phyloP scores from a whole-genome alignment of 805 yeast species.

The Yueomyces sp. region DNA sequence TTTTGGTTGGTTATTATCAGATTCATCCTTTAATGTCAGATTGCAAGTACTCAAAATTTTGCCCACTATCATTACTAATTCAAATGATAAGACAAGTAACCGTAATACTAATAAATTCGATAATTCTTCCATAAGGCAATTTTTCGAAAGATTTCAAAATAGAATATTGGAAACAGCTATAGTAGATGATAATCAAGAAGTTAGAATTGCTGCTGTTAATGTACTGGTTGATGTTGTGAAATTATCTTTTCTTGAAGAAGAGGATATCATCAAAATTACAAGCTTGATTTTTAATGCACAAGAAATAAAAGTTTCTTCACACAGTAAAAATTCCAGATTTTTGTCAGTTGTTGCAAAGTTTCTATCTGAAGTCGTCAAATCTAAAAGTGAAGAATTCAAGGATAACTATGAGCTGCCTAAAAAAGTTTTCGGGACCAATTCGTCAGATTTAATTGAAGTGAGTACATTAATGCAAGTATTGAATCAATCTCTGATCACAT shows the following conservation, averaged over 20 bases:
- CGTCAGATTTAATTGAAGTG: slow-evolving; percentile 10
- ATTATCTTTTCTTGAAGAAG: slow-evolving; percentile 51
- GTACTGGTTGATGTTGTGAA: slow-evolving; percentile 43
- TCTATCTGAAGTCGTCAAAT: slow-evolving; percentile 31
- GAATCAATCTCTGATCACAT: slow-evolving; percentile 12
- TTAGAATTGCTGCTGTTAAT: slow-evolving; percentile 36
- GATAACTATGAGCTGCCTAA: slow-evolving; percentile 20
- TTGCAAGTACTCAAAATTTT: slow-evolving; percentile 48
- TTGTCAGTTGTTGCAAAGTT: slow-evolving; percentile 42
- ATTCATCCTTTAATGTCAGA: slow-evolving; percentile 46
- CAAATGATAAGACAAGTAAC: slow-evolving; percentile 10
- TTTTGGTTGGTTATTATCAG: slow-evolving; percentile 80
- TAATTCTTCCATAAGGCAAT: slow-evolving; percentile 56
- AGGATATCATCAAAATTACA: slow-evolving; percentile 34
- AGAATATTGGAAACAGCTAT: slow-evolving; percentile 53
- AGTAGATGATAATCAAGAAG: slow-evolving; percentile 41
- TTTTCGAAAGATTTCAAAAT: slow-evolving; percentile 57
- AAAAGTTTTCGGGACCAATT: slow-evolving; percentile 6
- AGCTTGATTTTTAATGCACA: slow-evolving; percentile 31
- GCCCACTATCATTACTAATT: slow-evolving; percentile 25
- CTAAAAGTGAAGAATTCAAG: slow-evolving; percentile 24
- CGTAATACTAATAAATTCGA: slow-evolving; percentile 24
- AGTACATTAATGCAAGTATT: slow-evolving; percentile 17
- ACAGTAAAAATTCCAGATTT: slow-evolving; percentile 21
- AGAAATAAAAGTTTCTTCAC: slow-evolving; percentile 18